Evolutionary conservation across 768 basidiomycete species (phyloP).

Genomic region (Dacryopinax primogenitus): DNA sequence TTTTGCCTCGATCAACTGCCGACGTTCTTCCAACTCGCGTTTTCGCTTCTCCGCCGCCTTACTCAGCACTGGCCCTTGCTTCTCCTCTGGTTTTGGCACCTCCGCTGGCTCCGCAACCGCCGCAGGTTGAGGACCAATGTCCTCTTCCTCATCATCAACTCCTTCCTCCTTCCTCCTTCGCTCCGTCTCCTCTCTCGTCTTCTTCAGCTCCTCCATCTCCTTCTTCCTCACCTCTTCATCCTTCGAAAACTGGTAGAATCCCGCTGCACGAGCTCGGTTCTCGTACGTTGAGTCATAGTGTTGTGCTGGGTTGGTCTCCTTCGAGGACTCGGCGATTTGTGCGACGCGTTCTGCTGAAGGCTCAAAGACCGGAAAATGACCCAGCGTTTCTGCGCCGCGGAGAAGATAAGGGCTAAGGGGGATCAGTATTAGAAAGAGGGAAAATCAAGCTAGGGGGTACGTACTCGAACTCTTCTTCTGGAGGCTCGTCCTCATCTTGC

Average conservation of each 20-base stretch:
- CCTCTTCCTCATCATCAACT: slow-evolving; percentile 35
- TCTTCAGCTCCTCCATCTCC: slow-evolving; percentile 73
- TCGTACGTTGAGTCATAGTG: slow-evolving; percentile 79
- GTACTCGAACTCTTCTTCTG: slow-evolving; percentile 46
- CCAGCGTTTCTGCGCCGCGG: slow-evolving; percentile 48
- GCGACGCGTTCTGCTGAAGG: slow-evolving; percentile 69
- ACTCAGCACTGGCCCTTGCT: slow-evolving; percentile 17
- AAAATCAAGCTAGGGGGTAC: slow-evolving; percentile 19
- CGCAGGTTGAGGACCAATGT: not conserved
- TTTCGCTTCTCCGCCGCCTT: slow-evolving; percentile 66
- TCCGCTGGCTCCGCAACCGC: not conserved
- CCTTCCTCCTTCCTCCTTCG: slow-evolving; percentile 45
- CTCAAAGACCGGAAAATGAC: slow-evolving; percentile 79
- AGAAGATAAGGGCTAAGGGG: slow-evolving; percentile 46
- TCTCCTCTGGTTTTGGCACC: not conserved
- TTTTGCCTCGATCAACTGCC: slow-evolving; percentile 50
- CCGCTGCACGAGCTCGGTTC: slow-evolving; percentile 79
- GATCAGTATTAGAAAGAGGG: slow-evolving; percentile 13
- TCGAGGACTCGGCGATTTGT: slow-evolving; percentile 57
- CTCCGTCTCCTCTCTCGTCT: slow-evolving; percentile 58
- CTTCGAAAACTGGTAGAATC: slow-evolving; percentile 78
- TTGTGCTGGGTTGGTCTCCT: slow-evolving; percentile 53
- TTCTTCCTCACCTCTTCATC: slow-evolving; percentile 65
- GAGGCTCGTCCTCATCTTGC: slow-evolving; percentile 32
- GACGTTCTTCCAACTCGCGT: slow-evolving; percentile 69